Evolutionary conservation across 768 basidiomycete species (phyloP).

Genomic region (Scleroderma citrinum): DNA sequence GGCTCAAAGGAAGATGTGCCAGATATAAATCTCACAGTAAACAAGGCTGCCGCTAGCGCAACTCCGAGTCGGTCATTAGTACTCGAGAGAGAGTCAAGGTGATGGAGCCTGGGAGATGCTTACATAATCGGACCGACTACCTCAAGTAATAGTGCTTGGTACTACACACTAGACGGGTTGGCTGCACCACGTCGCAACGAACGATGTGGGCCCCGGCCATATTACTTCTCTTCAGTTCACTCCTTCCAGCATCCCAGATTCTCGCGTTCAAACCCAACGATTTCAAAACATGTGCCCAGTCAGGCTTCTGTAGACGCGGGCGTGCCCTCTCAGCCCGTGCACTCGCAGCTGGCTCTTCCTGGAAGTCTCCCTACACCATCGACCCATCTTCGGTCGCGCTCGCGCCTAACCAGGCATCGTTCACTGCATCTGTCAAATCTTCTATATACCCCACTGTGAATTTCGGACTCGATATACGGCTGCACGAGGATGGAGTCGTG

Average conservation of each 20-base stretch:
- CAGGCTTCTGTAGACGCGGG: conserved; percentile 91
- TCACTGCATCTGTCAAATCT: conserved; percentile 74
- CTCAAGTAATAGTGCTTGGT: too few species aligned
- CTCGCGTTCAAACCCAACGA: conserved; percentile 72
- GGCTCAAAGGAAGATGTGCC: too few species aligned
- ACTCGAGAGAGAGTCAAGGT: too few species aligned
- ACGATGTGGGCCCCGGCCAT: conserved; percentile 17
- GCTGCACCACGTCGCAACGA: background rate
- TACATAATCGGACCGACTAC: too few species aligned
- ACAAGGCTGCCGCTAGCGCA: too few species aligned
- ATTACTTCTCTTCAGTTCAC: conserved; percentile 28
- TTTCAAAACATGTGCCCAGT: conserved; percentile 93
- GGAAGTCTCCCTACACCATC: conserved; percentile 86
- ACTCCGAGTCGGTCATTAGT: too few species aligned
- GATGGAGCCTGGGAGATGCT: too few species aligned
- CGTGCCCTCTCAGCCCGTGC: conserved; percentile 78
- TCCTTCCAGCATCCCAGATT: conserved; percentile 21
- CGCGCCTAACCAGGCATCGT: conserved; percentile 48
- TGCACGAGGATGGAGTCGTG: conserved; percentile 85
- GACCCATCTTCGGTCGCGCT: conserved; percentile 48
- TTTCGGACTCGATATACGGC: conserved; percentile 75
- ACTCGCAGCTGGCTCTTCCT: conserved; percentile 46
- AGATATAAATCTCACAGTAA: too few species aligned
- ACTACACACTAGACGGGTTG: too few species aligned
- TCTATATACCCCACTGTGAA: conserved; percentile 78